Evolutionary conservation across 2,329 filamentous ascomycete species (phyloP), one percentile per base, ranked within the genome.

Genomic region (Fusarium sp.): DNA sequence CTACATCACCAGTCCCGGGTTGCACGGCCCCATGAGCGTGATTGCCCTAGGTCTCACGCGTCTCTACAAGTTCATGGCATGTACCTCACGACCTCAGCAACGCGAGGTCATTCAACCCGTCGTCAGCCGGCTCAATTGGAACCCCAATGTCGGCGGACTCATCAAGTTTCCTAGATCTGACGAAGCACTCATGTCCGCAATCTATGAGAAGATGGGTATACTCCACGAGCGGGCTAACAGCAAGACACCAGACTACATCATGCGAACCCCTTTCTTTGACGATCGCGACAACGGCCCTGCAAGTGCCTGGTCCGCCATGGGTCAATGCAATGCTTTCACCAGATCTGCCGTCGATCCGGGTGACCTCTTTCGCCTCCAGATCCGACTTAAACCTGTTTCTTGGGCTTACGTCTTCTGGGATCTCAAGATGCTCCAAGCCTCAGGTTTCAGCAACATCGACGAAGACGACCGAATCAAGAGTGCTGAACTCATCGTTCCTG

Each of bases 381-480:
- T 16, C 23, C 28, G 34, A 11, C 20, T 31, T 16, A 30, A 34
- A 3, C 12, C 12, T 11, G 20, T 37, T 1, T 23, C 47, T 2
- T 62, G 66, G 46, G 65, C 41, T 3, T 69, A 66, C 3, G 42
- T 57, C 16, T 66, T 69, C 23, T 69, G 60, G 60, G 60, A 66
- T 6, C n/a, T 57, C 9, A 16, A 33, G 1, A 69, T 66, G 65
- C 52, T 69, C 3, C 18, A 65, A 8, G 23, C 34, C 2, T 34
- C 51, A 1, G 33, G 30, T 6, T 28, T 65, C 4, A 31, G 18
- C 4, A 31, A 50, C 2, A 47, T 67, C n/a, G 23, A 26, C 11
- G 12, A 11, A 4, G 31, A 49, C 8, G 20, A 40, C 3, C 18
- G 13, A 4, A 12, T 26, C 11, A 13, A 31, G 10, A 31, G 16